Base-by-base conservation (phyloP, 371 early-diverging fungal species). In the Rhizopus microsporus region DNA sequence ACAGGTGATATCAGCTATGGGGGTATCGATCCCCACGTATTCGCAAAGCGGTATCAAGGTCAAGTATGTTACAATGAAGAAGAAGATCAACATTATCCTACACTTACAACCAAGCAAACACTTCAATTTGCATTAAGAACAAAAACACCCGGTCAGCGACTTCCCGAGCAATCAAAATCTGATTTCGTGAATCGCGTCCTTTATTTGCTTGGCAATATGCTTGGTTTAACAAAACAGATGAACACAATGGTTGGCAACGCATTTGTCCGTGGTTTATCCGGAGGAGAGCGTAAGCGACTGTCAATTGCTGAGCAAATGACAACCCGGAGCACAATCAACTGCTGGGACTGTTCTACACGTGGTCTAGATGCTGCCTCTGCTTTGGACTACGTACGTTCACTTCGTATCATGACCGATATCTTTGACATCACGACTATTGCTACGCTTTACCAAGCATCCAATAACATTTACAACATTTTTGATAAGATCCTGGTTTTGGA, bases 331-430 rank as follows among this genome's bases (percentile, higher is more conserved):
- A 74, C 83, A 9, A 75, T 93, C 62, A 86, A 89, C 56, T 83
- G 91, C 62, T 88, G 93, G 83, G 95, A 96, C 62, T 93, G 93
- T 35, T 87, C 92, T 33, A 93, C 93, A 3, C 86, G 89, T 56
- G 96, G 97, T 58, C 71, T 98, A n/a, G 98, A 98, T 78, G 86
- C 93, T 8, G 88, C 93, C 40, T 93, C 91, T 31, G 94, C 97
- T 15, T 77, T 91, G 4, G 91, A 92, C 64, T 89, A 90, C 56
- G 77, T 87, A 15, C 77, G 85, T 38, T 84, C 86, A 8, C 75
- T 92, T 1, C 81, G 88, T 48, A 83, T 88, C 38, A 72, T 85
- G 62, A 85, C 87, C 29, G 80, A 86, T 52, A 62, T 83, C n/a
- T 65, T 80, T 51, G 78, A 85, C 33, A 84, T 80, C 51, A 72